Conservation (phyloP, 768 basidiomycete genomes). For the Hypsizygus marmoreus region DNA sequence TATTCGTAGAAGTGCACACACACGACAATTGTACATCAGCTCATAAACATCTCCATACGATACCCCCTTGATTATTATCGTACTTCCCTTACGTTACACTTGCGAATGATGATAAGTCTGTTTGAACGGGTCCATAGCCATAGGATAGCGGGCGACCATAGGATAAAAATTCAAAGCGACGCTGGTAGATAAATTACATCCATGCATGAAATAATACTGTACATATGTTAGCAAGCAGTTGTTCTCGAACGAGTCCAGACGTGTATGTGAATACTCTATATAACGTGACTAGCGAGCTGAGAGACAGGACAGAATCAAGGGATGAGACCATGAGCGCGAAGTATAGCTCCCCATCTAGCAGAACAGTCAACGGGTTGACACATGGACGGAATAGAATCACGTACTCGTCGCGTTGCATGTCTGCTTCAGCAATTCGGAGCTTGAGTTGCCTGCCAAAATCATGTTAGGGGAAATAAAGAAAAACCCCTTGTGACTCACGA, state of each 20-base stretch:
- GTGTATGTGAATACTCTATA: constrained; percentile 12
- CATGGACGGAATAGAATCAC: constrained; percentile 28
- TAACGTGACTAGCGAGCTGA: constrained; percentile 4
- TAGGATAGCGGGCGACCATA: no score
- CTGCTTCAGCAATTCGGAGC: constrained; percentile 66
- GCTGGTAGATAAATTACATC: constrained; percentile 19
- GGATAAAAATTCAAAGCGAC: background rate
- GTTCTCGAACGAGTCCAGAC: constrained; percentile 8
- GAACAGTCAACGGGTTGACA: constrained; percentile 12
- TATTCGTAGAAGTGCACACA: constrained; percentile 5
- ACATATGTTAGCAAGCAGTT: constrained; percentile 15
- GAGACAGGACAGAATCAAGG: constrained; percentile 20
- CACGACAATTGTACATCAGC: constrained; percentile 18
- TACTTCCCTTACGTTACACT: no score
- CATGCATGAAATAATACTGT: constrained; percentile 12
- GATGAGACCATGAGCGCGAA: constrained; percentile 51
- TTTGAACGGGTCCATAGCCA: no score
- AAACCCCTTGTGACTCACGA: constrained; percentile 57
- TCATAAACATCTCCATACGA: constrained; percentile 16
- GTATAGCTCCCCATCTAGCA: constrained; percentile 66
- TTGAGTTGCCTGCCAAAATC: constrained; percentile 58
- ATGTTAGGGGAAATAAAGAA: constrained; percentile 6
- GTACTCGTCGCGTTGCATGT: constrained; percentile 81
- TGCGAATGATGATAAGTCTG: no score
- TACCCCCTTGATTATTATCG: constrained; percentile 17